Percentiles rank a stretch among this genome's conserved stretches.
phyloP scores from a whole-genome alignment of 2,329 filamentous ascomycete species.

The Colletotrichum liriopes region DNA sequence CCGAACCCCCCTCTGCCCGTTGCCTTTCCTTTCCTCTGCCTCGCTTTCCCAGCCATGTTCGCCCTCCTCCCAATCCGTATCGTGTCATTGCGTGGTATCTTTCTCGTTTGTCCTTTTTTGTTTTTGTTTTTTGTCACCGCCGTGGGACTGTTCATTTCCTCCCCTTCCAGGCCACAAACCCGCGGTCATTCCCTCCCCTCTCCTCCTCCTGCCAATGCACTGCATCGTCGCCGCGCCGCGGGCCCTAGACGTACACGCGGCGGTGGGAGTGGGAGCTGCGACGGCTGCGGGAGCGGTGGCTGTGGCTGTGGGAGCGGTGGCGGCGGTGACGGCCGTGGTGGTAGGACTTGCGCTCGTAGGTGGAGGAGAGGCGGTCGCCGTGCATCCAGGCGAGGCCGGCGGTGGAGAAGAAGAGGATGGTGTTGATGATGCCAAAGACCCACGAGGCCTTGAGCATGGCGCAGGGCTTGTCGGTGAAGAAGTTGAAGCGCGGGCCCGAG shows the following conservation, averaged over 20 bases:
- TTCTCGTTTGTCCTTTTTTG: constrained; percentile 1
- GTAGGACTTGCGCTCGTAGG: constrained; percentile 60
- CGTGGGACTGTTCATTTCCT: background rate
- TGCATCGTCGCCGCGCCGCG: background rate
- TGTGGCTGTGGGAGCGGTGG: constrained; percentile 52
- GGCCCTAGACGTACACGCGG: constrained; percentile 43
- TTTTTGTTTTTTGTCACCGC: constrained; percentile 5
- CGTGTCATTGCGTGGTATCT: constrained; percentile 31
- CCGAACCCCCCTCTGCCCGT: background rate
- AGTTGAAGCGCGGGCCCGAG: constrained; percentile 64
- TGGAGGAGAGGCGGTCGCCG: constrained; percentile 61
- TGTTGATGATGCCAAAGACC: constrained; percentile 92
- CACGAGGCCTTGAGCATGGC: constrained; percentile 93
- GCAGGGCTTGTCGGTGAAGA: constrained; percentile 82
- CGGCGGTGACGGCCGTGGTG: constrained; percentile 45
- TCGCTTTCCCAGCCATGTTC: background rate
- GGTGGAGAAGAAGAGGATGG: constrained; percentile 85
- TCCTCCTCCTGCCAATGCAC: background rate
- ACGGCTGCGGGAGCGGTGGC: constrained; percentile 45
- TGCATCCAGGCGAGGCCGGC: constrained; percentile 77
- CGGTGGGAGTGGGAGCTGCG: constrained; percentile 45
- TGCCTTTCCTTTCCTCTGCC: background rate
- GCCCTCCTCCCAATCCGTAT: constrained; percentile 10
- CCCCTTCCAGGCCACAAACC: background rate
- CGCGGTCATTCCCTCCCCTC: no score